Base-by-base conservation (phyloP, 192 early-diverging fungal genomes). In the Chytriomyces sp. region DNA sequence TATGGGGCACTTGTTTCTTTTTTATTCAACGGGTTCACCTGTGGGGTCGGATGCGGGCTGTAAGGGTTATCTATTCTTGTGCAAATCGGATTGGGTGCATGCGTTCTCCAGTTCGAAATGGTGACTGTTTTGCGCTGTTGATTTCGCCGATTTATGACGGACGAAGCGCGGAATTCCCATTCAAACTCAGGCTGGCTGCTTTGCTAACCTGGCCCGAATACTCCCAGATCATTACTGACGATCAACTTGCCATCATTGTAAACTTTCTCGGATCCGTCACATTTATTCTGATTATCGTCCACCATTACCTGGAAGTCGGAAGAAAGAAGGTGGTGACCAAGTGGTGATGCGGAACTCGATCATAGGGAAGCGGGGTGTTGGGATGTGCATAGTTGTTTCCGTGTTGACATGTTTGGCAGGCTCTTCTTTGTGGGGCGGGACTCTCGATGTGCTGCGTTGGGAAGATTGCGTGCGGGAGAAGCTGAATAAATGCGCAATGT, bases 271-370 rank as follows among this genome's bases (percentile, higher is more conserved):
- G 75, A 67, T 43, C 75, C 35, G 46, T 8, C 6, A 67, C 64
- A 16, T 76, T 76, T 45, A 44, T 76, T 23, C 48, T 76, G 75
- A 76, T 76, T 68, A 68, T 76, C 26, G 8, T 76, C 16, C 75
- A 76, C 45, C 75, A 76, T 44, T 76, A 45, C 50, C 44, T 76
- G 75, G 75, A 76, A 45, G 69, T 71, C 3, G 69, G 69, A 59
- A 26, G 69, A 20, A 71, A 71, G 57, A 71, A 71, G 69, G 69
- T 71, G 49, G 53, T 57, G 53, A 57, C 53, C 53, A 57, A 57
- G 53, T 57, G 53, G 53, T 57, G 53, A 57, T 57, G 53, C 53
- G 4, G 35, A n/a, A n/a, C 53, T 57, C 53, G 53, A 57, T 5
- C 53, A 57, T 5, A 1, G 53, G 53, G 53, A 4, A 57, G 3